These are phyloP conservation scores for Orbilia oligospora DNA, from an alignment of 2,329 filamentous ascomycete species.

Conservation along the genomic window DNA sequence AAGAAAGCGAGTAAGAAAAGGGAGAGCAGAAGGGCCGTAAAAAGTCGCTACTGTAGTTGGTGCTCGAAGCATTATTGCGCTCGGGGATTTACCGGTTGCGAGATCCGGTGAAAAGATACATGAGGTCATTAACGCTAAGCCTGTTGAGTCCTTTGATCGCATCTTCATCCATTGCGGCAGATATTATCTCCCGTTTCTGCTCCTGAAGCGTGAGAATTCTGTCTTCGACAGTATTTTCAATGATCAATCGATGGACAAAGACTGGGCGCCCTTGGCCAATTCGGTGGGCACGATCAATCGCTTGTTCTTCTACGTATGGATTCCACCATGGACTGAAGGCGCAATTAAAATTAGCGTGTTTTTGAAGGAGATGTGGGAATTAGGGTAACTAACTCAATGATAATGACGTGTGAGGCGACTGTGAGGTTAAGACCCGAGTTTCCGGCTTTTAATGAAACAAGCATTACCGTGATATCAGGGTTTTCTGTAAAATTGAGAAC, in stretches of 20 bases:
- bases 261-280: constrained; percentile 84
- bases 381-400: constrained; percentile 74
- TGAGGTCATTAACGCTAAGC: constrained; percentile 77
- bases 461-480: constrained; percentile 76
- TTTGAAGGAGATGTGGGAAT: not conserved
- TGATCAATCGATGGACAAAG: constrained; percentile 83
- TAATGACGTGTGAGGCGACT: constrained; percentile 85
- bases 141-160: constrained; percentile 77
- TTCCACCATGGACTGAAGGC: constrained; percentile 69
- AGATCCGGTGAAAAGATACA: constrained; percentile 70
- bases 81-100: not conserved
- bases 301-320: constrained; percentile 91
- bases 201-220: constrained; percentile 85
- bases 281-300: constrained; percentile 88
- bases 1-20: not conserved
- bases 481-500: constrained; percentile 78
- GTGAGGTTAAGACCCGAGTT: constrained; percentile 90
- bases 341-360: constrained; percentile 68
- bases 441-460: constrained; percentile 83
- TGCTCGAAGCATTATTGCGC: not conserved
- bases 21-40: not conserved
- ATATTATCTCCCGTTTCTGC: constrained; percentile 81
- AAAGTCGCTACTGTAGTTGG: not conserved
- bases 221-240: constrained; percentile 86
- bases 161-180: constrained; percentile 83